Percentiles rank a stretch among this genome's conserved stretches.
These are phyloP conservation scores for Gynandropsis gynandra DNA, from an alignment of 345 rosid genomes.

Conservation along the genomic window DNA sequence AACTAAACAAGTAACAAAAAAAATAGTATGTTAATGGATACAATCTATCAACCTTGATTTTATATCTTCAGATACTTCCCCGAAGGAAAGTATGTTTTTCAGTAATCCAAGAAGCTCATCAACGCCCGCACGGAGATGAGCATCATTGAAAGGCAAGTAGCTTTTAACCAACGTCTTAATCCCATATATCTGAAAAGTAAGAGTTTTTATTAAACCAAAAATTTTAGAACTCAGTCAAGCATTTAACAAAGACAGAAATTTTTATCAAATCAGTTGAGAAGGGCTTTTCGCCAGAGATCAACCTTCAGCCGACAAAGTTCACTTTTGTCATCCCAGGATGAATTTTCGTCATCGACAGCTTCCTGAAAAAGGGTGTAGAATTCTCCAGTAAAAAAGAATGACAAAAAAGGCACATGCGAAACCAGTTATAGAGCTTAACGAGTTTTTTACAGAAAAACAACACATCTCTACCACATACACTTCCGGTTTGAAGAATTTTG, in stretches of 20 bases:
- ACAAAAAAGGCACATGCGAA: conserved; percentile 5
- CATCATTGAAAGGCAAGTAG: conserved; percentile 89
- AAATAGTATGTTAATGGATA: conserved; percentile 8
- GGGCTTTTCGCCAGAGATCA: conserved; percentile 22
- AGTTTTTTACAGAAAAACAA: conserved; percentile 20
- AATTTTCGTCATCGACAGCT: conserved; percentile 36
- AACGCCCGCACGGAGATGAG: conserved; percentile 82
- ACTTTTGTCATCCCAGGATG: conserved; percentile 73
- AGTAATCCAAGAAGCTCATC: conserved; percentile 61
- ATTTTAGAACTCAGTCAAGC: conserved; percentile 17
- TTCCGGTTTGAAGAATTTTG: conserved; percentile 56
- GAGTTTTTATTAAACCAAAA: conserved; percentile 11
- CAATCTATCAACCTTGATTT: conserved; percentile 61
- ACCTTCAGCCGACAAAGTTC: conserved; percentile 91
- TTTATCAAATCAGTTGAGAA: not conserved
- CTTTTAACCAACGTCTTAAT: conserved; percentile 88
- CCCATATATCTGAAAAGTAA: conserved; percentile 62
- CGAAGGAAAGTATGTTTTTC: conserved; percentile 56
- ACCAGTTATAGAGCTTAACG: conserved; percentile 11
- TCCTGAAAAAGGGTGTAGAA: conserved; percentile 46
- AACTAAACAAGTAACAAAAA: not conserved
- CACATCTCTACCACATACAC: conserved; percentile 42
- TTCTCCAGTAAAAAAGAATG: conserved; percentile 14
- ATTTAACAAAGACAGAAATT: conserved; percentile 1
- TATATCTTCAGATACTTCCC: conserved; percentile 67